phyloP scores from a whole-genome alignment of 1,284 basidiomycete species.

The Cystobasidium slooffiae region DNA sequence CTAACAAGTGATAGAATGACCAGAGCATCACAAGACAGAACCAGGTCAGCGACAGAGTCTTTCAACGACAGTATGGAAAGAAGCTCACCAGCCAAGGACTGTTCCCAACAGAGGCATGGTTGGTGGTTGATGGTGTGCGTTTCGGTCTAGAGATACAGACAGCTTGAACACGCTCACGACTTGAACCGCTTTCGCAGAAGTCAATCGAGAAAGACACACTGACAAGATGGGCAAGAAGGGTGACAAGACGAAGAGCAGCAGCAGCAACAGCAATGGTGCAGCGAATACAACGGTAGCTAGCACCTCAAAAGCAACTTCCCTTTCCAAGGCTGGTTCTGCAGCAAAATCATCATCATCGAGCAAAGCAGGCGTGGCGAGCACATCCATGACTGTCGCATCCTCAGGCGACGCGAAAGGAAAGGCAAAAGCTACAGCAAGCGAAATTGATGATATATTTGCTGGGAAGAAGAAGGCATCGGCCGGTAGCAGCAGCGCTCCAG shows the following conservation, averaged over 20 bases:
- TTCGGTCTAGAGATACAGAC: too few species aligned
- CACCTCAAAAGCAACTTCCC: background rate
- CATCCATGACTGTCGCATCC: too few species aligned
- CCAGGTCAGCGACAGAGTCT: background rate
- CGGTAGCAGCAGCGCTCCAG: background rate
- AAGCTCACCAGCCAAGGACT: slow-evolving; percentile 39
- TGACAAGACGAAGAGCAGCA: background rate
- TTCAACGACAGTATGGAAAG: background rate
- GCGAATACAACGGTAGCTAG: background rate
- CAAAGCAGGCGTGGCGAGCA: background rate
- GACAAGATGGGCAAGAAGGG: slow-evolving; percentile 14
- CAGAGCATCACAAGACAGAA: background rate
- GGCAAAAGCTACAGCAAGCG: slow-evolving; percentile 44
- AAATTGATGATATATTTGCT: slow-evolving; percentile 53
- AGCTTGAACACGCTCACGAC: too few species aligned
- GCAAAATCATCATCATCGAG: slow-evolving; percentile 9
- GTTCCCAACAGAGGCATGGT: slow-evolving; percentile 40
- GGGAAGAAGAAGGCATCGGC: slow-evolving; percentile 32
- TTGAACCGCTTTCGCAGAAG: slow-evolving; percentile 7
- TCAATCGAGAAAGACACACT: slow-evolving; percentile 1
- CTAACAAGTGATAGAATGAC: slow-evolving; percentile 1
- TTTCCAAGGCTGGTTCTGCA: background rate
- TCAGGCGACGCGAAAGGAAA: slow-evolving; percentile 21
- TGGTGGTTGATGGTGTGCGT: background rate
- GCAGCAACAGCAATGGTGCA: background rate